Evolutionary conservation across 2,329 filamentous ascomycete genomes (phyloP).

Genomic region (Colletotrichum agaves): DNA sequence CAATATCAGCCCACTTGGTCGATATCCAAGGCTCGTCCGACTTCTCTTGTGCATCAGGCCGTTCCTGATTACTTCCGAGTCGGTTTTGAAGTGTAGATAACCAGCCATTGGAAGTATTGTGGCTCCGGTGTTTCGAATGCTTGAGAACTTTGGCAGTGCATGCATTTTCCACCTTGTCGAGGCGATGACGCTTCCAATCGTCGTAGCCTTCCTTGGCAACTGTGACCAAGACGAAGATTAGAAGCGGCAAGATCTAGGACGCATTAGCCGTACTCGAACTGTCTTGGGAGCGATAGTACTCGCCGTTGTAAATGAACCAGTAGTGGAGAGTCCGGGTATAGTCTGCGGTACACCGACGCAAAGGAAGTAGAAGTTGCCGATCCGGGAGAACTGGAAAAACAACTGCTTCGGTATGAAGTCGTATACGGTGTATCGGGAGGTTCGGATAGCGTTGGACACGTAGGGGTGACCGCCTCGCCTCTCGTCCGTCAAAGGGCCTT

Average conservation of each 20-base stretch:
- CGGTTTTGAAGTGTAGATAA: constrained; percentile 13
- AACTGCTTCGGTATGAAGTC: constrained; percentile 89
- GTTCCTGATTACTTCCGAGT: constrained; percentile 44
- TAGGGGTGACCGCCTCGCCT: constrained; percentile 59
- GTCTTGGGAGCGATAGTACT: not conserved
- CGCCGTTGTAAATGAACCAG: constrained; percentile 76
- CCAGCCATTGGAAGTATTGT: not conserved
- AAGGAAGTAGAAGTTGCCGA: constrained; percentile 90
- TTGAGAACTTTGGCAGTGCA: constrained; percentile 55
- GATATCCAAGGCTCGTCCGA: constrained; percentile 65
- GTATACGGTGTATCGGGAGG: constrained; percentile 84
- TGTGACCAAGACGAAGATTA: constrained; percentile 83
- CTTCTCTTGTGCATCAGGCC: constrained; percentile 47
- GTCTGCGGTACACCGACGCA: constrained; percentile 86
- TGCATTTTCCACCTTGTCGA: constrained; percentile 85
- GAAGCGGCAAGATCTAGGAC: constrained; percentile 70
- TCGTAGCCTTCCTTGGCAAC: constrained; percentile 90
- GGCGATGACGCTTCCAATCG: constrained; percentile 80
- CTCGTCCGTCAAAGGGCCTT: constrained; percentile 58
- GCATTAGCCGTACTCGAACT: not conserved
- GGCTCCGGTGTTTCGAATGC: constrained; percentile 4
- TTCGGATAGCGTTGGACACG: constrained; percentile 75
- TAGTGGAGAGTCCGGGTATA: constrained; percentile 79
- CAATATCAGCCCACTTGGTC: constrained; percentile 57
- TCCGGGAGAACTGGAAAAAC: constrained; percentile 85